These are phyloP conservation scores for Hemerocallis citrina DNA, from an alignment of 106 monocot genomes.

Conservation along the genomic window DNA sequence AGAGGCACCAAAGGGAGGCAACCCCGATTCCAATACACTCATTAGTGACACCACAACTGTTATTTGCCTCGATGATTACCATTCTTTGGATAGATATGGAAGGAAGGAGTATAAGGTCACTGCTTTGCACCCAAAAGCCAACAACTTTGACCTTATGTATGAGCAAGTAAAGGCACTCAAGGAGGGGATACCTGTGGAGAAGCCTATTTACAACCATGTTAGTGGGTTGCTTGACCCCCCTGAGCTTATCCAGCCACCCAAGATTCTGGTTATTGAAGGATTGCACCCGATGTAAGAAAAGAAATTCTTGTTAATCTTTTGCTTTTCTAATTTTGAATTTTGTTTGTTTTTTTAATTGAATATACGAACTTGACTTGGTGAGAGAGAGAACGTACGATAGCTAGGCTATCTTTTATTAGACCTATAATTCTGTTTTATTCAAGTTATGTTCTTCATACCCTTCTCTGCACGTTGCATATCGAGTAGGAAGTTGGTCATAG, in stretches of 20 bases:
- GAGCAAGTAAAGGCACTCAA: slow-evolving; percentile 92
- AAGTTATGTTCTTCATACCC: too few species aligned
- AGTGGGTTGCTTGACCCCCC: slow-evolving; percentile 81
- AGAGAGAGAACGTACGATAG: too few species aligned
- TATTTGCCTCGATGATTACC: slow-evolving; percentile 86
- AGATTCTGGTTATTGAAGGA: slow-evolving; percentile 92
- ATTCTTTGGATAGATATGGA: slow-evolving; percentile 74
- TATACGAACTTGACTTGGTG: too few species aligned
- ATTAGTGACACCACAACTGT: slow-evolving; percentile 88
- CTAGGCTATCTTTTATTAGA: too few species aligned
- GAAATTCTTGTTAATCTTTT: too few species aligned
- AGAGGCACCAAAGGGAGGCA: slow-evolving; percentile 79
- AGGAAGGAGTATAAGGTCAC: slow-evolving; percentile 88
- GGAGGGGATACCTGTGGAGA: slow-evolving; percentile 66
- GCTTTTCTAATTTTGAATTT: too few species aligned
- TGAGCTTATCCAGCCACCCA: slow-evolving; percentile 82
- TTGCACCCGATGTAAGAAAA: slow-evolving; percentile 90
- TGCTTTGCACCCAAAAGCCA: slow-evolving; percentile 73
- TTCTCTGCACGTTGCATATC: too few species aligned
- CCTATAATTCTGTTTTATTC: too few species aligned
- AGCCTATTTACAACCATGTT: slow-evolving; percentile 93
- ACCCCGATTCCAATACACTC: slow-evolving; percentile 90
- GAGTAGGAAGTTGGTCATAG: too few species aligned
- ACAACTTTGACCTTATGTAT: slow-evolving; percentile 90
- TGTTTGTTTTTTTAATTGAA: too few species aligned